Percentiles rank a stretch among this genome's conserved stretches.
Conservation (phyloP, 306 rosid genomes). For the Cucurbita argyrosperma region DNA sequence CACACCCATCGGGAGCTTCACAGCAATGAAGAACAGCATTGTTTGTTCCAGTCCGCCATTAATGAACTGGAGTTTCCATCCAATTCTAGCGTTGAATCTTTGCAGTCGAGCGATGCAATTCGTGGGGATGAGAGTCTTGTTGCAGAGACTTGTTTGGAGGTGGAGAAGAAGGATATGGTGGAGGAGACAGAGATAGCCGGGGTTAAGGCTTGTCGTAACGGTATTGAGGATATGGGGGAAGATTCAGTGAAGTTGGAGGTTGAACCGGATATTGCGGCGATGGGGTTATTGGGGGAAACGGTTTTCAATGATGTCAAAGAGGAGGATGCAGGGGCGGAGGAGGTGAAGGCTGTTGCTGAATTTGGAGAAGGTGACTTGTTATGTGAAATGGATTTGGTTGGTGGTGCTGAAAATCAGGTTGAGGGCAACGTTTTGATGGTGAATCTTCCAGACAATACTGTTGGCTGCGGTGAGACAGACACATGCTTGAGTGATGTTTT, state of each 20-base stretch:
- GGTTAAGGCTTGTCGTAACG: neutral
- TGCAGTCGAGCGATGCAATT: neutral
- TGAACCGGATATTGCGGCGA: conserved; percentile 2
- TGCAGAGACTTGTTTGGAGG: neutral
- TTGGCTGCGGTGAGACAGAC: neutral
- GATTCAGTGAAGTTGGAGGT: conserved; percentile 3
- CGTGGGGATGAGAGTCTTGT: neutral
- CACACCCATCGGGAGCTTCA: conserved; percentile 6
- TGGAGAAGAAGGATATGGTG: neutral
- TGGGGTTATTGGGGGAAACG: conserved; percentile 1
- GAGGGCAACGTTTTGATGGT: neutral
- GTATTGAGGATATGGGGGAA: neutral
- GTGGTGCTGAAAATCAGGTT: neutral
- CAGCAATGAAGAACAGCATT: conserved; percentile 16
- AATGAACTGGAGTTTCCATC: conserved; percentile 1
- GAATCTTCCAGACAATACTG: neutral
- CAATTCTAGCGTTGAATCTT: neutral
- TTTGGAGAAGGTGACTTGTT: neutral
- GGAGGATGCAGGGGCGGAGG: conserved; percentile 7
- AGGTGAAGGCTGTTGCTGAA: conserved; percentile 10
- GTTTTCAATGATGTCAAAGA: neutral
- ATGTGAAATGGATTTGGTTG: neutral
- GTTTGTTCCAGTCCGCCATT: conserved; percentile 7
- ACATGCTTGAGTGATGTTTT: neutral
- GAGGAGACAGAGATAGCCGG: neutral